These are phyloP conservation scores for Lactuca sativa DNA, from an alignment of 129 eudicot genomes.

Conservation along the genomic window DNA sequence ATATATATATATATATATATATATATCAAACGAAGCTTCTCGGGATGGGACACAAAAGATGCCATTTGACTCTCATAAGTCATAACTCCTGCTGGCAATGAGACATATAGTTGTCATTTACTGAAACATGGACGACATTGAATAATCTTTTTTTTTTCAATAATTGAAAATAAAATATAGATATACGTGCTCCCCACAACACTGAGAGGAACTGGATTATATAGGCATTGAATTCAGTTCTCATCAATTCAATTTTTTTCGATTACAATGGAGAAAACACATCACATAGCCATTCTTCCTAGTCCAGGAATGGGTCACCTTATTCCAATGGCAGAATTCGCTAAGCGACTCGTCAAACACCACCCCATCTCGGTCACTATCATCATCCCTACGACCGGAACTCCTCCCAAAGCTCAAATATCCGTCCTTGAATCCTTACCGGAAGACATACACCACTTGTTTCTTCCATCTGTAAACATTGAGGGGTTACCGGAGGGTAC, in stretches of 20 bases:
- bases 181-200: conserved; percentile 2
- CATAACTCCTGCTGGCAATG: no score
- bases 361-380: conserved; percentile 41
- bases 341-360: conserved; percentile 37
- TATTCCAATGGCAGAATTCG: conserved; percentile 43
- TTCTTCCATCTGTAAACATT: conserved; percentile 34
- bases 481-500: conserved; percentile 21
- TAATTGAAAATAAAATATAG: conserved; percentile 2
- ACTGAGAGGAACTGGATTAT: background rate
- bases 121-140: background rate
- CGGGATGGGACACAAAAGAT: no score
- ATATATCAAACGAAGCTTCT: no score
- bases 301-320: conserved; percentile 63
- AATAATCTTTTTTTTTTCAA: background rate
- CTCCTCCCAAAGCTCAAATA: conserved; percentile 39
- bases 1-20: no score
- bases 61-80: no score
- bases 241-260: conserved; percentile 6
- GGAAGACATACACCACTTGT: conserved; percentile 23
- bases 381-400: conserved; percentile 44
- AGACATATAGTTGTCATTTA: background rate
- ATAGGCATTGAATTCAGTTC: background rate
- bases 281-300: conserved; percentile 44
- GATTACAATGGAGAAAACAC: conserved; percentile 27
- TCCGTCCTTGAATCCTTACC: conserved; percentile 36